These are phyloP conservation scores for Ceratobasidium papillatum DNA, from an alignment of 1,284 basidiomycete species.

Conservation along the genomic window DNA sequence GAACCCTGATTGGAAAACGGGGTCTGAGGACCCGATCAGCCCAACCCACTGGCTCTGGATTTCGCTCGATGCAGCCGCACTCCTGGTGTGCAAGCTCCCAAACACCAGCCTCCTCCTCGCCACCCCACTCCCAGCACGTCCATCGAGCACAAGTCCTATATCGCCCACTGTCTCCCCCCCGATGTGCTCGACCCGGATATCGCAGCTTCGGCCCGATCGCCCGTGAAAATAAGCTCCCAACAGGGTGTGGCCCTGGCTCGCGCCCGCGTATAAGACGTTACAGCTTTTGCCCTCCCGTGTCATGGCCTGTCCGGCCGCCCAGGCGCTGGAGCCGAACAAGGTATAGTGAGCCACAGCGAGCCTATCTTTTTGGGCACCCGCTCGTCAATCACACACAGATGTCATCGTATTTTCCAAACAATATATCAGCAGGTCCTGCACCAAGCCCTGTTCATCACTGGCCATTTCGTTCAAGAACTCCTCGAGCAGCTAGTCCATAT, in stretches of 20 bases:
- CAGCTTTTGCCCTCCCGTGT: not conserved
- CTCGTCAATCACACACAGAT: not conserved
- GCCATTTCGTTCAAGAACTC: not conserved
- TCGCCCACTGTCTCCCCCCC: conserved; percentile 3
- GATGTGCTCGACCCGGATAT: not conserved
- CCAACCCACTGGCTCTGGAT: conserved; percentile 12
- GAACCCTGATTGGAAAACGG: conserved; percentile 11
- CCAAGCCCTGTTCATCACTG: not conserved
- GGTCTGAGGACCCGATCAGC: not conserved
- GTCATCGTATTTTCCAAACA: not conserved
- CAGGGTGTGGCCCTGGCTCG: too few relatives aligned
- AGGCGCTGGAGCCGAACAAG: not conserved
- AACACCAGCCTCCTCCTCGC: not conserved
- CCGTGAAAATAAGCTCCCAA: conserved; percentile 28
- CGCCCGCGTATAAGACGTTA: not conserved
- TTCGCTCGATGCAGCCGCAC: conserved; percentile 10
- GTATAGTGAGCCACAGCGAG: not conserved
- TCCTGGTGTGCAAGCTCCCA: not conserved
- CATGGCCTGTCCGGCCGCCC: not conserved
- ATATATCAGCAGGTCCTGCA: not conserved
- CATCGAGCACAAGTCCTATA: not conserved
- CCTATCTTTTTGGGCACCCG: not conserved
- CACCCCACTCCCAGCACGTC: not conserved
- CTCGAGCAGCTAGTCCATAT: conserved; percentile 1
- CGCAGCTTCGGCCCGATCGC: conserved; percentile 27